Evolutionary conservation across 2,329 filamentous ascomycete genomes (phyloP).

Genomic region (Pseudogymnoascus destructans): DNA sequence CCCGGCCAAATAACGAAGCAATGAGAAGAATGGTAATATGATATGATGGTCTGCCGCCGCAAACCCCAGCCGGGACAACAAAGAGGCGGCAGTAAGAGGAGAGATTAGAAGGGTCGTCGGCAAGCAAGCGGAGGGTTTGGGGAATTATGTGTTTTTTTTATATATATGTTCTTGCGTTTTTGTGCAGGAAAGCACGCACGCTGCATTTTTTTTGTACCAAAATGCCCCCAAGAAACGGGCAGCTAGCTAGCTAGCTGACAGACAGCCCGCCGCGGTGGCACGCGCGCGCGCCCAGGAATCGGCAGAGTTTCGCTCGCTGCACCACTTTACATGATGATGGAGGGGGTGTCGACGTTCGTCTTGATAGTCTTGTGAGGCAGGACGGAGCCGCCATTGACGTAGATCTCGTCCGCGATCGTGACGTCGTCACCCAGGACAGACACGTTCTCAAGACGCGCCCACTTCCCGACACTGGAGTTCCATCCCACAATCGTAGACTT

Average conservation of each 20-base stretch:
- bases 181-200: not conserved
- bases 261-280: not conserved
- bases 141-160: not conserved
- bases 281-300: not conserved
- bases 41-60: not conserved
- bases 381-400: slow-evolving; percentile 93
- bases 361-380: slow-evolving; percentile 99
- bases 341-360: slow-evolving; percentile 76
- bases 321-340: slow-evolving; percentile 49
- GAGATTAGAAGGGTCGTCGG: not conserved
- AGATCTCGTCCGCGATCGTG: slow-evolving; percentile 93
- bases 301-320: not conserved
- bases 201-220: not conserved
- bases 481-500: slow-evolving; percentile 98
- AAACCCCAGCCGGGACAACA: not conserved
- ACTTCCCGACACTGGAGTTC: slow-evolving; percentile 92
- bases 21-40: not conserved
- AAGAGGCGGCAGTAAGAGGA: not conserved
- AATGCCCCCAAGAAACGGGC: not conserved
- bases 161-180: not conserved
- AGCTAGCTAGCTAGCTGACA: not conserved
- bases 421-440: slow-evolving; percentile 97
- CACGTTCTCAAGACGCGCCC: slow-evolving; percentile 94
- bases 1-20: not conserved
- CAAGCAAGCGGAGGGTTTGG: not conserved